Percentiles rank a stretch among this genome's conserved stretches.
These are phyloP conservation scores for Silene vulgaris DNA, from an alignment of 179 eudicot genomes.

Conservation along the genomic window DNA sequence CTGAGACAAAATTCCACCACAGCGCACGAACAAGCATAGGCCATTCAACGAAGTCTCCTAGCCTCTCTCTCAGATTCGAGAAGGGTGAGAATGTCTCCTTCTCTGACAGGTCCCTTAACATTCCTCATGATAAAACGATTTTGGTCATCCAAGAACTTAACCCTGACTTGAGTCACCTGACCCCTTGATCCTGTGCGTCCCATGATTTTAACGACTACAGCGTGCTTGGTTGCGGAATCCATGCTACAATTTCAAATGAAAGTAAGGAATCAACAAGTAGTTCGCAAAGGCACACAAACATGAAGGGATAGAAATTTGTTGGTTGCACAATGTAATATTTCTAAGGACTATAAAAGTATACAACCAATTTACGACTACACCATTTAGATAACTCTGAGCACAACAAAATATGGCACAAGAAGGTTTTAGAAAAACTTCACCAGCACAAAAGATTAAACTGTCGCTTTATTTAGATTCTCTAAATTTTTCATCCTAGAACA, in stretches of 20 bases:
- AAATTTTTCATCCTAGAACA: too few species aligned
- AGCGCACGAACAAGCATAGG: background rate
- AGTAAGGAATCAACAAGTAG: background rate
- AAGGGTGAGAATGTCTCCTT: conserved; percentile 29
- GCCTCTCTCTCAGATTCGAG: conserved; percentile 32
- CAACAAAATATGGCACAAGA: too few species aligned
- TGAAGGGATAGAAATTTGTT: background rate
- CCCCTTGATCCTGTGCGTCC: conserved; percentile 32
- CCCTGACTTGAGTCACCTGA: conserved; percentile 29
- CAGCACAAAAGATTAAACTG: too few species aligned
- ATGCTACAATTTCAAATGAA: conserved; percentile 16
- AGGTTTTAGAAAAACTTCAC: too few species aligned
- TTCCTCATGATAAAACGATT: conserved; percentile 33
- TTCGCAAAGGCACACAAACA: background rate
- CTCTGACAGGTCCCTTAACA: conserved; percentile 29
- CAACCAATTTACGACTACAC: too few species aligned
- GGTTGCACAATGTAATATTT: background rate
- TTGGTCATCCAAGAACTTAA: conserved; percentile 25
- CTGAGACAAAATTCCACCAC: background rate
- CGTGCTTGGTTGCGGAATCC: conserved; percentile 28
- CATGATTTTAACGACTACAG: conserved; percentile 23
- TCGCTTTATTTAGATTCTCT: too few species aligned
- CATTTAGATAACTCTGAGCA: too few species aligned
- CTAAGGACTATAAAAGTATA: background rate
- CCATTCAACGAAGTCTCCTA: conserved; percentile 25